phyloP scores from a whole-genome alignment of 2,329 filamentous ascomycete genomes.

The Fusarium sp. region DNA sequence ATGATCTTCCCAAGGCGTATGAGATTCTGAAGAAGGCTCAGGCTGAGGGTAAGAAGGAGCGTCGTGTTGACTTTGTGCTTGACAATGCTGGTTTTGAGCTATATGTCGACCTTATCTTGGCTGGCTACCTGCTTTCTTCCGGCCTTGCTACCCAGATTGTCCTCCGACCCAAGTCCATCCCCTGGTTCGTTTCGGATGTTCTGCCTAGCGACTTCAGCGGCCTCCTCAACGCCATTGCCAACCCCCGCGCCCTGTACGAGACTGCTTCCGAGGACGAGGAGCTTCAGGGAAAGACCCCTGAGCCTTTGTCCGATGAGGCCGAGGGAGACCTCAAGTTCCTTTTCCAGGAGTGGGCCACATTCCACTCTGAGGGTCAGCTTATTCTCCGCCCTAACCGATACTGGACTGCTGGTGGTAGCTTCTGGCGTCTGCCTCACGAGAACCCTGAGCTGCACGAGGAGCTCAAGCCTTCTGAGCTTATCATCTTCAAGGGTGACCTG shows the following conservation, averaged over 20 bases:
- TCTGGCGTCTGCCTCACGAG: slow-evolving; percentile 83
- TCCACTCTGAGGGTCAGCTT: slow-evolving; percentile 87
- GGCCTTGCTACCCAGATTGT: slow-evolving; percentile 89
- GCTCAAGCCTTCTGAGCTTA: slow-evolving; percentile 83
- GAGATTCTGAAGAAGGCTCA: slow-evolving; percentile 73
- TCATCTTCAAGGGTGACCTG: slow-evolving; percentile 96
- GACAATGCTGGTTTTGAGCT: slow-evolving; percentile 98
- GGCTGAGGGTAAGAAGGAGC: slow-evolving; percentile 71
- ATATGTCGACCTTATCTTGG: slow-evolving; percentile 92
- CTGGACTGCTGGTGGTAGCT: slow-evolving; percentile 91
- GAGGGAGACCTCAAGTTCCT: slow-evolving; percentile 76
- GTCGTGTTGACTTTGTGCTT: slow-evolving; percentile 91
- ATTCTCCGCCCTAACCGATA: slow-evolving; percentile 86
- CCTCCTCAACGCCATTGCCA: slow-evolving; percentile 83
- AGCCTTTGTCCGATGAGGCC: slow-evolving; percentile 75
- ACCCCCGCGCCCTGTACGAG: slow-evolving; percentile 83
- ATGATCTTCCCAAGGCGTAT: slow-evolving; percentile 83
- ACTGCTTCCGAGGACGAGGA: slow-evolving; percentile 76
- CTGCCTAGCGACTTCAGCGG: slow-evolving; percentile 85
- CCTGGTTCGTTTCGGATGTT: slow-evolving; percentile 98
- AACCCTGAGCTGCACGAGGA: slow-evolving; percentile 79
- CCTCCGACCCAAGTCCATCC: slow-evolving; percentile 92
- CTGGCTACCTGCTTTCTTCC: slow-evolving; percentile 86
- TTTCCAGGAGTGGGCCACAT: slow-evolving; percentile 82
- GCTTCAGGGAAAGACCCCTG: slow-evolving; percentile 66